Base-by-base conservation (phyloP, 495 filamentous ascomycete species). In the Aeminium ludgeri region DNA sequence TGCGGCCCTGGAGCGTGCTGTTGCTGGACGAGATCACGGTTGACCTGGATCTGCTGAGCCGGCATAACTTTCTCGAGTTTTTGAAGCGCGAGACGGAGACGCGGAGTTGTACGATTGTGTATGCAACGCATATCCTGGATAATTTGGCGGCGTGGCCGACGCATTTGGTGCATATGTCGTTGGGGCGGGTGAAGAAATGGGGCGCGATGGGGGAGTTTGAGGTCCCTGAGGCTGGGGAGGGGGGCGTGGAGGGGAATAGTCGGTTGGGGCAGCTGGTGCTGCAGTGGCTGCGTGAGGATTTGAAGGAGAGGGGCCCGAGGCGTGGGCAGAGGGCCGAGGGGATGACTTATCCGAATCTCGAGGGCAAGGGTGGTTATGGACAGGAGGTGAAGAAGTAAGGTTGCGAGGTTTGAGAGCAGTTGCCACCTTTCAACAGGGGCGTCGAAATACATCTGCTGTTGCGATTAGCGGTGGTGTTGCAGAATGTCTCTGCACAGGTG, bases 21-120 rank as follows among this genome's bases (percentile, higher is more conserved):
- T 63, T 99, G 49, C 69, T 99, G 12, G 89, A 99, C 55, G 89
- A 99, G 63, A 89, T 99, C 49, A 99, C 89, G 1, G 91, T 99
- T 3, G 89, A 99, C 58, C 57, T 99, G 45, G 89, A 99, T 51
- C 66, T 99, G 20, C 67, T 95, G 44, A 80, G 72, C 23, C 67
- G 89, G 10, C 71, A 70, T 44, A 78, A 85, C 50, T 99, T 99
- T 57, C 65, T 99, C n/a, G 59, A 64, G 2, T 99, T 85, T 56
- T 55, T 99, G 54, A 82, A 83, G 55, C 66, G 67, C 16, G 89
- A 99, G 69, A 95, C 89, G 0, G 79, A 86, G 63, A 62, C 52
- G 6, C 63, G 91, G 35, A 60, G 71, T 8, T 93, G 85, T 55
- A 94, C 89, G 2, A 80, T 99, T 49, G 86, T 96, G 19, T 99